Percentiles rank a stretch among this genome's conserved stretches.
These are phyloP conservation scores for Wickerhamiella azymoides DNA, from an alignment of 805 yeast genomes.

Conservation along the genomic window DNA sequence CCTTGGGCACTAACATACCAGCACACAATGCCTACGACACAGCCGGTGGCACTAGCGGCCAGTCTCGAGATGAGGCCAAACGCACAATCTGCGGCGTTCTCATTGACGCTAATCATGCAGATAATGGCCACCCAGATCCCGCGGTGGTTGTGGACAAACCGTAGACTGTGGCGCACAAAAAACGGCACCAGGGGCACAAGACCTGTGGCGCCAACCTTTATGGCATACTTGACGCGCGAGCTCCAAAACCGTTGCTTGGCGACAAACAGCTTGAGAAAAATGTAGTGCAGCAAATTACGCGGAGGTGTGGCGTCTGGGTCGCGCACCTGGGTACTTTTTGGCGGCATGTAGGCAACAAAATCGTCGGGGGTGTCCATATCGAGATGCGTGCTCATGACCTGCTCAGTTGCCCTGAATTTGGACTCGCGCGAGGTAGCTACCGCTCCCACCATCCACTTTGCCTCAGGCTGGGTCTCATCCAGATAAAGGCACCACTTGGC, in stretches of 20 bases:
- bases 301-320: constrained; percentile 25
- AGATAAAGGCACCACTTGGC: constrained; percentile 14
- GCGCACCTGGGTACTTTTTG: constrained; percentile 14
- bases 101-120: constrained; percentile 21
- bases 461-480: constrained; percentile 13
- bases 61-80: constrained; percentile 21
- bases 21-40: constrained; percentile 22
- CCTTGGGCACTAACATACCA: constrained; percentile 27
- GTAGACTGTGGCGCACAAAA: constrained; percentile 18
- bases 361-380: constrained; percentile 6
- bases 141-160: constrained; percentile 16
- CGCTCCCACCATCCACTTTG: constrained; percentile 10
- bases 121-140: constrained; percentile 25
- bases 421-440: background rate
- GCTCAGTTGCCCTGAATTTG: background rate
- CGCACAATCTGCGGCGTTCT: constrained; percentile 24
- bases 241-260: background rate
- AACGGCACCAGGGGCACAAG: constrained; percentile 18
- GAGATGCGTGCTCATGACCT: background rate
- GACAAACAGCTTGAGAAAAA: constrained; percentile 12
- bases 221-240: background rate
- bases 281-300: constrained; percentile 16
- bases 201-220: constrained; percentile 1
- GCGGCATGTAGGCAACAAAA: background rate
- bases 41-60: constrained; percentile 22